Evolutionary conservation across 2,329 filamentous ascomycete genomes (phyloP), one percentile per base, ranked within the genome.

Genomic region (Ophiostoma ulmi): DNA sequence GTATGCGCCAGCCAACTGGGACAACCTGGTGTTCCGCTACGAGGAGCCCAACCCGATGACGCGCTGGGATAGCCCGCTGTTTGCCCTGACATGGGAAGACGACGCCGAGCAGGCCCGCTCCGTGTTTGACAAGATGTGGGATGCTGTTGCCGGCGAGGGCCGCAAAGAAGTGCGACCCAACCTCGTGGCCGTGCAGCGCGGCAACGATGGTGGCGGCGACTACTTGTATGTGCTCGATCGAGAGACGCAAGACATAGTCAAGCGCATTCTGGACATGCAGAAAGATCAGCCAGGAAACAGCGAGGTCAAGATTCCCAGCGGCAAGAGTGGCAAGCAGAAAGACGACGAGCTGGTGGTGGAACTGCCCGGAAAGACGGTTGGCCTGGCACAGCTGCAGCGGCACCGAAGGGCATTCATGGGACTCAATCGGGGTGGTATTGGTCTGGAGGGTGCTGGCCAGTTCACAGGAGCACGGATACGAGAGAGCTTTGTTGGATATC

Each of bases 41-140:
- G 92, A 96, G 79, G 92, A 96, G 80, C 92, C 92, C 17, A 95
- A 94, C 77, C 87, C 89, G 31, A 94, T 94, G 91, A 90, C 86
- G 2, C 83, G 91, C 63, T 96, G 92, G 92, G 92, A 96, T 78
- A 91, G 89, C 70, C 92, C 92, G 1, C 84, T 95, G 2, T 95
- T 94, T 79, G 90, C 90, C 4, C 84, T 95, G 0, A 85, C 92
- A 13, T 91, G 90, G 84, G 89, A 93, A 64, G 92, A 96, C 77
- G 85, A 86, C 70, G 84, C 84, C 71, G 85, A 85, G n/a, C 88
- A 88, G 76, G 78, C 84, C 11, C 78, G 75, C 41, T 78, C 80
- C 72, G 84, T 85, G 1, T 90, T 88, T 73, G 87, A 90, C 67
- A 83, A 85, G 71, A 85, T 95, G 71, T 95, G 91, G 92, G 90